Conservation (phyloP, 2,329 filamentous ascomycete species). For the Celoporthe dispersa region DNA sequence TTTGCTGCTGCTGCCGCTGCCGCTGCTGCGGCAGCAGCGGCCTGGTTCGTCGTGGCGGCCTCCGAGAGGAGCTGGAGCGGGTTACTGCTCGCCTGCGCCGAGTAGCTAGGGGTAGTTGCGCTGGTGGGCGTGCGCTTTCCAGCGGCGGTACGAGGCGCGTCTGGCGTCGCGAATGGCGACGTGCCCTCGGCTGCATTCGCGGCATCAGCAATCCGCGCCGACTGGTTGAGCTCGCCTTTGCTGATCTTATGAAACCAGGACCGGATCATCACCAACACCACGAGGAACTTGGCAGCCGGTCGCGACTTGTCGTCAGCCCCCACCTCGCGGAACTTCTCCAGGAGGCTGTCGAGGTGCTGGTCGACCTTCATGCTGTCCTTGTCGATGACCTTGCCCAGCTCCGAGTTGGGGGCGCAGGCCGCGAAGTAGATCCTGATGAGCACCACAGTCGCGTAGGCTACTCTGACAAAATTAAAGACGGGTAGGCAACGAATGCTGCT, state of each 20-base stretch:
- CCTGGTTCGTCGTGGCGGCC: constrained; percentile 53
- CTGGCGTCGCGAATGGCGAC: constrained; percentile 18
- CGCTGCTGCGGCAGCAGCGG: constrained; percentile 22
- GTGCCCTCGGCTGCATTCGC: constrained; percentile 22
- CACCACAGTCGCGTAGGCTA: constrained; percentile 72
- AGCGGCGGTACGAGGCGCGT: constrained; percentile 11
- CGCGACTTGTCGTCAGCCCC: constrained; percentile 67
- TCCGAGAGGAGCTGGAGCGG: constrained; percentile 62
- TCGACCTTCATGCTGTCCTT: constrained; percentile 68
- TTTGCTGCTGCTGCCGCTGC: constrained; percentile 13
- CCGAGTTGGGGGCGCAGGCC: constrained; percentile 64
- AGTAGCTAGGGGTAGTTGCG: constrained; percentile 33
- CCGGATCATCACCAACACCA: constrained; percentile 71
- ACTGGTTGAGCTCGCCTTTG: constrained; percentile 27
- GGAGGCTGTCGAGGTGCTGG: constrained; percentile 70
- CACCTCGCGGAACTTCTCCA: constrained; percentile 68
- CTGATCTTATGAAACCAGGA: constrained; percentile 65
- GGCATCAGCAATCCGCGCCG: constrained; percentile 7
- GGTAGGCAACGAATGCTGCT: constrained; percentile 66
- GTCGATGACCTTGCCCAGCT: constrained; percentile 72
- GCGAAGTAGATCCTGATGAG: constrained; percentile 76
- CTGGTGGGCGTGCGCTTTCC: constrained; percentile 30
- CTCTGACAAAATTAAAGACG: constrained; percentile 72
- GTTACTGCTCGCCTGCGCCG: constrained; percentile 48
- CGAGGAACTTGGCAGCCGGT: constrained; percentile 70